phyloP scores from a whole-genome alignment of 2,329 filamentous ascomycete species.

The Ramularia endophylla region DNA sequence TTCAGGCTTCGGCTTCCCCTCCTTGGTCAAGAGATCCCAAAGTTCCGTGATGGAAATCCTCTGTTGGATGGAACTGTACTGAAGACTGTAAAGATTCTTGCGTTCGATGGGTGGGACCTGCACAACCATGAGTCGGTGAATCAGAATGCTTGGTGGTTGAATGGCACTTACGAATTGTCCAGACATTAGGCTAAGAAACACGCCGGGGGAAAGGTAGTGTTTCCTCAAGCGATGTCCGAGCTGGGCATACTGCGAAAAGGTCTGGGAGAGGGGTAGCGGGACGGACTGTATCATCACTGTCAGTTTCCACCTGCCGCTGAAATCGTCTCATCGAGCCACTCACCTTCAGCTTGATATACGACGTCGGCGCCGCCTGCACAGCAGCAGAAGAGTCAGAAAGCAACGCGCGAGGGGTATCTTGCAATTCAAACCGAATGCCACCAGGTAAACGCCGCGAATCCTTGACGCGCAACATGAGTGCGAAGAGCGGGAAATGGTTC shows the following conservation, averaged over 20 bases:
- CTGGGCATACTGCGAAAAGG: slow-evolving; percentile 97
- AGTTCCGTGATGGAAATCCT: slow-evolving; percentile 77
- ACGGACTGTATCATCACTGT: slow-evolving; percentile 59
- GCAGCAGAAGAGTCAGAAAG: slow-evolving; percentile 12
- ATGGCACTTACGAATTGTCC: slow-evolving; percentile 66
- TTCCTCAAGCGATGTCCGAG: slow-evolving; percentile 87
- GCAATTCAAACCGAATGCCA: slow-evolving; percentile 85
- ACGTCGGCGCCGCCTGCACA: slow-evolving; percentile 53
- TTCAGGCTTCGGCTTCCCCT: slow-evolving; percentile 9
- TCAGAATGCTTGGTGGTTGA: slow-evolving; percentile 40
- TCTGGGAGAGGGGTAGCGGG: slow-evolving; percentile 81
- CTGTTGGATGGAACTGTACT: slow-evolving; percentile 94
- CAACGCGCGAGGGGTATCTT: slow-evolving; percentile 54
- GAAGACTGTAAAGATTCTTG: slow-evolving; percentile 88
- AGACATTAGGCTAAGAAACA: slow-evolving; percentile 80
- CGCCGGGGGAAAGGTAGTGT: slow-evolving; percentile 86
- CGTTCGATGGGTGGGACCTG: slow-evolving; percentile 68
- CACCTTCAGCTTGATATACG: slow-evolving; percentile 83
- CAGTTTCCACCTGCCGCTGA: too few relatives aligned
- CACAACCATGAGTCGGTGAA: too few relatives aligned
- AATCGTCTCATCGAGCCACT: slow-evolving; percentile 9
- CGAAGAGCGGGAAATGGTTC: slow-evolving; percentile 97
- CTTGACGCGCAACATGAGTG: slow-evolving; percentile 91
- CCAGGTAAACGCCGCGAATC: slow-evolving; percentile 85
- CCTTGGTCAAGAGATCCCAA: slow-evolving; percentile 50